Conservation (phyloP, 192 early-diverging fungal species). For the Entomortierella chlamydospora region DNA sequence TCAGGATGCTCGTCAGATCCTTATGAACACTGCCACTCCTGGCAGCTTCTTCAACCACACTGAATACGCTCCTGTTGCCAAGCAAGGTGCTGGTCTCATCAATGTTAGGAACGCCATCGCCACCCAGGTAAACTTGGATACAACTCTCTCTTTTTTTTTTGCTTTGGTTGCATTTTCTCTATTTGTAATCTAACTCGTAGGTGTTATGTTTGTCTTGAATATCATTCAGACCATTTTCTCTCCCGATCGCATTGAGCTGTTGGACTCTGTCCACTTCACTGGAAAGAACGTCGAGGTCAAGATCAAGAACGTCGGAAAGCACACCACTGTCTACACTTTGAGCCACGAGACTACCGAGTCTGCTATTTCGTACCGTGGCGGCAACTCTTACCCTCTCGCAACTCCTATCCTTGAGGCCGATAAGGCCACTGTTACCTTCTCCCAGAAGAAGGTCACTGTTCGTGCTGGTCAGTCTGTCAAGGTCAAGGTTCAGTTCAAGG, state of each 20-base stretch:
- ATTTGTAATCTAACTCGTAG: too few relatives aligned
- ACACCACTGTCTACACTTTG: conserved; percentile 36
- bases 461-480: conserved; percentile 36
- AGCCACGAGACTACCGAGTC: conserved; percentile 51
- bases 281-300: conserved; percentile 52
- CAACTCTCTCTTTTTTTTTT: too few relatives aligned
- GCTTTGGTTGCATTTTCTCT: too few relatives aligned
- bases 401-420: conserved; percentile 47
- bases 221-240: conserved; percentile 56
- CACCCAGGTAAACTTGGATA: conserved; percentile 6
- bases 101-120: conserved; percentile 72
- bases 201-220: too few relatives aligned
- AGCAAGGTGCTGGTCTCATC: conserved; percentile 79
- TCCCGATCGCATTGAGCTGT: conserved; percentile 68
- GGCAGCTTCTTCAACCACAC: conserved; percentile 2
- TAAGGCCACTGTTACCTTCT: conserved; percentile 53
- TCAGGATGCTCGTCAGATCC: conserved; percentile 26
- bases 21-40: conserved; percentile 42
- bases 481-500: conserved; percentile 53
- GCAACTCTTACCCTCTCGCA: conserved; percentile 34
- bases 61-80: conserved; percentile 55
- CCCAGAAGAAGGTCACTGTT: conserved; percentile 27
- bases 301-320: conserved; percentile 53
- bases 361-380: conserved; percentile 43
- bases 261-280: conserved; percentile 55